These are phyloP conservation scores for Rhypophila decipiens DNA, from an alignment of 495 filamentous ascomycete genomes.

Conservation along the genomic window DNA sequence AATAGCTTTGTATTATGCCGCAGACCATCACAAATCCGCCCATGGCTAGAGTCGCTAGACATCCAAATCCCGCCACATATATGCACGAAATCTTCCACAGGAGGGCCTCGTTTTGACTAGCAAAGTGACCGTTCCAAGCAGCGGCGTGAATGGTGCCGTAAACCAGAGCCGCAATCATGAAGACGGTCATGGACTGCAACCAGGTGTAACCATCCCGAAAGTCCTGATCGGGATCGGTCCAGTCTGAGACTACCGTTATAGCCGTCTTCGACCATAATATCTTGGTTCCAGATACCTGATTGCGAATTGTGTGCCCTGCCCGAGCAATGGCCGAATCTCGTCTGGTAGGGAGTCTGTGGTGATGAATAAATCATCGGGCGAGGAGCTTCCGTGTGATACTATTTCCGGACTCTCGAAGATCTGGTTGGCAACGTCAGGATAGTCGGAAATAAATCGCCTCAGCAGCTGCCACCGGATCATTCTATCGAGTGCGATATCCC, in stretches of 20 bases:
- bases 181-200: background rate
- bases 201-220: too few relatives aligned
- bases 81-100: conserved; percentile 1
- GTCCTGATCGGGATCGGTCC: too few relatives aligned
- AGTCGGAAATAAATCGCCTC: background rate
- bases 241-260: too few relatives aligned
- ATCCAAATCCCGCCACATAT: background rate
- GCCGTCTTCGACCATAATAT: too few relatives aligned
- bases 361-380: too few relatives aligned
- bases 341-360: too few relatives aligned
- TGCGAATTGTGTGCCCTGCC: too few relatives aligned
- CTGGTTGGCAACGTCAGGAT: background rate
- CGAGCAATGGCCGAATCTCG: too few relatives aligned
- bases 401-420: too few relatives aligned
- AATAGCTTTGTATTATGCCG: background rate
- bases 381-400: too few relatives aligned
- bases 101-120: background rate
- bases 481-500: background rate
- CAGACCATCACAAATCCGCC: background rate
- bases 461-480: background rate
- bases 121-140: background rate
- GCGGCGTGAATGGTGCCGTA: background rate
- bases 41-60: background rate
- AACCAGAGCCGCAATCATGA: background rate
- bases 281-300: too few relatives aligned